Conservation (phyloP, 768 basidiomycete genomes). For the Phanerodontia chrysosporium region DNA sequence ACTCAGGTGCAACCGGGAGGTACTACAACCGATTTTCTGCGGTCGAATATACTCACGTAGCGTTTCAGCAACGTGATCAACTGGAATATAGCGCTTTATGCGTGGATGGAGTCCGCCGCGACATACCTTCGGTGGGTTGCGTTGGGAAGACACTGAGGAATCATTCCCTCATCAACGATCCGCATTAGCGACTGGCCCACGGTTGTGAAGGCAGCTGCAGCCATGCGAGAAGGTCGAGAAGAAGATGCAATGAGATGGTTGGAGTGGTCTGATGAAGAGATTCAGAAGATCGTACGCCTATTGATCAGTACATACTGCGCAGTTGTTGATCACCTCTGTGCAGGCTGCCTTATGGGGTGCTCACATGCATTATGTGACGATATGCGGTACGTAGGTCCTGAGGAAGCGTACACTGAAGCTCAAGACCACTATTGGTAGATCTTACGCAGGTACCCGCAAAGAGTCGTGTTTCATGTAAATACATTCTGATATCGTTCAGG, state of each 20-base stretch:
- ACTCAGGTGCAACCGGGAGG: slow-evolving; percentile 6
- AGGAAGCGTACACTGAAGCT: background rate
- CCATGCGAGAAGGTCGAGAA: slow-evolving; percentile 1
- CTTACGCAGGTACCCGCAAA: slow-evolving; percentile 4
- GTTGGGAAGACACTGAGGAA: too few species aligned
- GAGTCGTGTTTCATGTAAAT: too few species aligned
- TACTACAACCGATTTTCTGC: background rate
- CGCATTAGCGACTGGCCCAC: slow-evolving; percentile 10
- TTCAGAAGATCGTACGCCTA: slow-evolving; percentile 13
- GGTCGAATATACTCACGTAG: background rate
- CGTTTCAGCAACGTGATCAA: slow-evolving; percentile 1
- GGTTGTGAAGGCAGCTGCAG: slow-evolving; percentile 1
- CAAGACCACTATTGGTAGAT: background rate
- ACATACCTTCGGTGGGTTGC: slow-evolving; percentile 9
- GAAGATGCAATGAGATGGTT: slow-evolving; percentile 5
- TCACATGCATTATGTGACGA: slow-evolving; percentile 11
- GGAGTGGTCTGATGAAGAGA: slow-evolving; percentile 8
- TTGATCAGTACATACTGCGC: too few species aligned
- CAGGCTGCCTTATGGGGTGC: slow-evolving; percentile 10
- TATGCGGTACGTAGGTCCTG: slow-evolving; percentile 9
- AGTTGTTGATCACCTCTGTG: too few species aligned
- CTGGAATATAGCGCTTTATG: slow-evolving; percentile 8
- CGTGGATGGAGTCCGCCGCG: slow-evolving; percentile 13
- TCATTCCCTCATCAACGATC: too few species aligned
- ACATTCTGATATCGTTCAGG: background rate